These are phyloP conservation scores for Podospora bellae-mahoneyi DNA, from an alignment of 495 filamentous ascomycete genomes.

Conservation along the genomic window DNA sequence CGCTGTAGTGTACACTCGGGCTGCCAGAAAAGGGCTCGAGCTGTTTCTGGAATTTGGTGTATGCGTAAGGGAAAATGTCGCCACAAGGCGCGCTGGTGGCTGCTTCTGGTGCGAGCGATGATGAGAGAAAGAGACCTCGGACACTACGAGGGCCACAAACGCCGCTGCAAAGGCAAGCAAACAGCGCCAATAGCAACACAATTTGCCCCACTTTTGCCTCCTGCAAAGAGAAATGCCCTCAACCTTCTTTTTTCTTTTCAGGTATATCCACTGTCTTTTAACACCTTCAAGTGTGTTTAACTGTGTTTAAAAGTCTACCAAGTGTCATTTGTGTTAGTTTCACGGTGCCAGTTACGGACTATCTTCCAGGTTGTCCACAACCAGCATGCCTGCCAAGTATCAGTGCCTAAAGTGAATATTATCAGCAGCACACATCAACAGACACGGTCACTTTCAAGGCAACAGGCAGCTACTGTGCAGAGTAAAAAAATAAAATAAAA, in stretches of 20 bases:
- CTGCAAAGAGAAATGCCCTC: not conserved
- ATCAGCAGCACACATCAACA: no score
- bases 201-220: not conserved
- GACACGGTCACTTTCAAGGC: no score
- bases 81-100: not conserved
- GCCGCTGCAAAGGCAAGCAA: no score
- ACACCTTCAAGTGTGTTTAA: no score
- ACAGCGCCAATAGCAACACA: not conserved
- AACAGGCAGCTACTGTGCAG: no score
- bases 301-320: no score
- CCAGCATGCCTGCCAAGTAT: not conserved
- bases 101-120: not conserved
- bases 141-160: no score
- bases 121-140: not conserved
- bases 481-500: not conserved
- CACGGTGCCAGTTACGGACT: no score
- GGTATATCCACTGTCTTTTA: no score
- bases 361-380: no score
- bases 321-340: no score
- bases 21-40: not conserved
- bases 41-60: not conserved
- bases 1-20: not conserved
- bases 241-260: no score
- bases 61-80: not conserved
- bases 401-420: not conserved